Evolutionary conservation across 306 rosid genomes (phyloP), one percentile per base, ranked within the genome.

Genomic region (Amphicarpaea edgeworthii): DNA sequence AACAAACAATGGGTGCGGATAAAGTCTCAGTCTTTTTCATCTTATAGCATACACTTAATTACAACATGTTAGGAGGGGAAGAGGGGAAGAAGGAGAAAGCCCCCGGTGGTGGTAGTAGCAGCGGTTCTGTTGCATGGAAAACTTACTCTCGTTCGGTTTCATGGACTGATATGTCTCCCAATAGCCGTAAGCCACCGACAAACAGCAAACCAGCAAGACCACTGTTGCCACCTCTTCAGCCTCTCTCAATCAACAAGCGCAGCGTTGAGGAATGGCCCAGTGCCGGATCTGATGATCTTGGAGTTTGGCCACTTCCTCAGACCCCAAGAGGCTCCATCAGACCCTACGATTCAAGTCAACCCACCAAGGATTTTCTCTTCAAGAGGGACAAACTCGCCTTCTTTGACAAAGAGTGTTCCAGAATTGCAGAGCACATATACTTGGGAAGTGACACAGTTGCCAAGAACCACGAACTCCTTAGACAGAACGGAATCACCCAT

Each of bases 281-380:
- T 51, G 96, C 98, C 0, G 96, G 97, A 78, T 92, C 96, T 72
- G 98, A 95, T 72, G 98, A 95, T 80, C 97, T 95, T 26, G 98
- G 98, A 7, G 41, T 92, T 6, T 95, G 98, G 98, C 95, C 98
- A 4, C 90, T 83, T 62, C 91, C 97, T 0, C 90, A 87, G 69
- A 95, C 98, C 8, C 98, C 98, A 4, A 78, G 92, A 85, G 95
- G 87, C 3, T 72, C 83, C 14, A 70, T 46, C 32, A 73, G 60
- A 28, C 32, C 88, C 23, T 32, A 81, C 7, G 85, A 77, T 41
- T 58, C 84, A 16, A 87, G 88, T 17, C 83, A 71, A 51, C 78
- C 85, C 7, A 78, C 42, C 34, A 81, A 84, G 43, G 96, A 92
- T 47, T 95, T 95, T 62, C 90, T 88, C 77, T 88, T 87, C 64